Evolutionary conservation across 1,284 basidiomycete species (phyloP).

Genomic region (Rugiboletus extremiorientalis): DNA sequence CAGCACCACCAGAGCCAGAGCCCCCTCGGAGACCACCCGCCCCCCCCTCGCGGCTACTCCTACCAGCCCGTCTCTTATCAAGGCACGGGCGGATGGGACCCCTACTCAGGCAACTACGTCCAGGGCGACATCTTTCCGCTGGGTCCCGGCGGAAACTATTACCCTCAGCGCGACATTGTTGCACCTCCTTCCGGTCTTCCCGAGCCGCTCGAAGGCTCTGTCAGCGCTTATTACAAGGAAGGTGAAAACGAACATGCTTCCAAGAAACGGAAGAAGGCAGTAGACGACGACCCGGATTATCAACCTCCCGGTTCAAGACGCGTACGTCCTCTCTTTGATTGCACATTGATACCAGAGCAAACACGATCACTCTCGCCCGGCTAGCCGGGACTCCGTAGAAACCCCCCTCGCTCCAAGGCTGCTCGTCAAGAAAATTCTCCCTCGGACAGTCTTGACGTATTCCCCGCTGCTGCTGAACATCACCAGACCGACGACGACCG

Average conservation of each 20-base stretch:
- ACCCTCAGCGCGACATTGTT: slow-evolving; percentile 29
- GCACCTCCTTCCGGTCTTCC: slow-evolving; percentile 27
- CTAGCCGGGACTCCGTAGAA: slow-evolving; percentile 42
- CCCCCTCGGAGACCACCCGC: slow-evolving; percentile 34
- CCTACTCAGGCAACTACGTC: slow-evolving; percentile 40
- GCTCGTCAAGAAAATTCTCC: slow-evolving; percentile 38
- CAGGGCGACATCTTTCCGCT: slow-evolving; percentile 41
- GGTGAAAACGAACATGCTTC: slow-evolving; percentile 42
- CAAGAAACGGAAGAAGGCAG: slow-evolving; percentile 52
- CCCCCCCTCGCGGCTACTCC: slow-evolving; percentile 31
- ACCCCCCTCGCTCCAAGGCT: slow-evolving; percentile 43
- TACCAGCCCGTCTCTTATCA: slow-evolving; percentile 39
- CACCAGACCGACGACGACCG: slow-evolving; percentile 48
- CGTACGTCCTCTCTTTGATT: slow-evolving; percentile 39
- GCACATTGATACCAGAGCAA: not conserved
- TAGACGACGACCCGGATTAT: slow-evolving; percentile 53
- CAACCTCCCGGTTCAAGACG: slow-evolving; percentile 52
- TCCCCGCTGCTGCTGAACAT: slow-evolving; percentile 33
- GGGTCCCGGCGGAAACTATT: slow-evolving; percentile 39
- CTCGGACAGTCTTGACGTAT: slow-evolving; percentile 35
- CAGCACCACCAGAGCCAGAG: slow-evolving; percentile 30
- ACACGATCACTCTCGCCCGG: not conserved
- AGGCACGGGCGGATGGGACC: slow-evolving; percentile 41
- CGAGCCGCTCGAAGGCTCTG: slow-evolving; percentile 28
- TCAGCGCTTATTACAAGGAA: slow-evolving; percentile 36